Evolutionary conservation across 202 grass and related monocot species (phyloP).

Genomic region (Setaria italica): DNA sequence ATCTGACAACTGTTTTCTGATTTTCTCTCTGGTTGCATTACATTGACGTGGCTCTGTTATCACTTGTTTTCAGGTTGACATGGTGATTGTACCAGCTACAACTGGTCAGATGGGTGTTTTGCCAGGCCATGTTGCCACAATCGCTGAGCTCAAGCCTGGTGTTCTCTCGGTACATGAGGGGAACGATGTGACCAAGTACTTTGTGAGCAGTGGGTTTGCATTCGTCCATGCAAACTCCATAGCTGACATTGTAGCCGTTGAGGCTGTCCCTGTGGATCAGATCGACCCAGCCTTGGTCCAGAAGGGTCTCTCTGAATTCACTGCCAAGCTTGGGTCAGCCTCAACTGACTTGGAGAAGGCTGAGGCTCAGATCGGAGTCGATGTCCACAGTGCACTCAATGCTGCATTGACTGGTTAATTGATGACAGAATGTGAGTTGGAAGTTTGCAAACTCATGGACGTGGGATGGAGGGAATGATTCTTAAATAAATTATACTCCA

Average conservation of each 20-base stretch:
- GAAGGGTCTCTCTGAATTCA: slow-evolving; percentile 80
- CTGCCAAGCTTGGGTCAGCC: slow-evolving; percentile 75
- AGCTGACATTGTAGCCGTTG: slow-evolving; percentile 83
- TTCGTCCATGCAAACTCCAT: slow-evolving; percentile 92
- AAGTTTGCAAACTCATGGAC: slow-evolving; percentile 52
- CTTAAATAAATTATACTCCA: slow-evolving; percentile 67
- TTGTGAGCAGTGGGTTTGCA: slow-evolving; percentile 88
- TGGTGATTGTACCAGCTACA: slow-evolving; percentile 85
- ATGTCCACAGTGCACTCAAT: slow-evolving; percentile 93
- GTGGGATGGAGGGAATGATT: slow-evolving; percentile 56
- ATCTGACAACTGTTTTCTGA: background rate
- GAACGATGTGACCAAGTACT: slow-evolving; percentile 78
- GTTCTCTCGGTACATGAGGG: slow-evolving; percentile 86
- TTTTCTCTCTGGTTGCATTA: background rate
- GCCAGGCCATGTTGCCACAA: slow-evolving; percentile 82
- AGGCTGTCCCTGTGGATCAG: slow-evolving; percentile 75
- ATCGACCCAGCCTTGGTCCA: slow-evolving; percentile 76
- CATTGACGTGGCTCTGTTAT: background rate
- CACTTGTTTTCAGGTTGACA: slow-evolving; percentile 70
- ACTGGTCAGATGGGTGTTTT: slow-evolving; percentile 89
- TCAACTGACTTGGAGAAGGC: slow-evolving; percentile 88
- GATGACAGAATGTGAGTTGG: slow-evolving; percentile 54
- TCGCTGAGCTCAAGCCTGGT: slow-evolving; percentile 81
- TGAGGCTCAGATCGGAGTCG: slow-evolving; percentile 85
- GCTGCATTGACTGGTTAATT: slow-evolving; percentile 77